Conservation (phyloP, 306 rosid genomes). For the Prunus campanulata region DNA sequence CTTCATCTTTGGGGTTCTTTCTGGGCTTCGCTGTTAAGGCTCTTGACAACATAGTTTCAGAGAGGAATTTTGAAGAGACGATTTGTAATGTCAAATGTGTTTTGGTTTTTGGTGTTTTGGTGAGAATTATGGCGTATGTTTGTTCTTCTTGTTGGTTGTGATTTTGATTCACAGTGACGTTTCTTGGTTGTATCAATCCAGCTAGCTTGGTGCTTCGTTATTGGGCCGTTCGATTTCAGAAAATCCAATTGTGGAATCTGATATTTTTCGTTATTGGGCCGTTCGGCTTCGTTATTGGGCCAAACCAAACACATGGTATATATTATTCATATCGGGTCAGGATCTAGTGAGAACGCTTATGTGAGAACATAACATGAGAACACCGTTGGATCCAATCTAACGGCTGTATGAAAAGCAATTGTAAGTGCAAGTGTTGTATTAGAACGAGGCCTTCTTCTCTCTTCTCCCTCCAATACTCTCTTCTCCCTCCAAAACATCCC, state of each 20-base stretch:
- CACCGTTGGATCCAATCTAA: no score
- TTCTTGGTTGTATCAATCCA: background rate
- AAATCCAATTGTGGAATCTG: background rate
- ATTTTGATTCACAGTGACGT: background rate
- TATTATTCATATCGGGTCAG: no score
- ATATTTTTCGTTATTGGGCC: no score
- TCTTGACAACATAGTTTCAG: constrained; percentile 18
- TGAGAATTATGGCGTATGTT: background rate
- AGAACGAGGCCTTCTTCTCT: no score
- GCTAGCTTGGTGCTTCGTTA: background rate
- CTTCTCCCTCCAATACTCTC: no score
- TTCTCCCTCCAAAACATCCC: no score
- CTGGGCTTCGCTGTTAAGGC: constrained; percentile 15
- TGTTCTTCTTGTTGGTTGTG: background rate
- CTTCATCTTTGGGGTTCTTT: constrained; percentile 11
- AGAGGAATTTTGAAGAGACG: background rate
- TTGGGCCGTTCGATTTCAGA: background rate
- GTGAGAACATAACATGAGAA: no score
- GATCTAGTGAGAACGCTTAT: no score
- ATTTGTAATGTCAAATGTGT: background rate
- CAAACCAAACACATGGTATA: background rate
- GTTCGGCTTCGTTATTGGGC: no score
- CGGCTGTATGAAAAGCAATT: no score
- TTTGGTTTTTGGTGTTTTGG: background rate
- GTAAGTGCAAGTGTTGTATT: no score